A percentile compares a stretch with the other conserved stretches of the same genome.
Conservation (phyloP, 164 flowering plant species). For the Aristolochia fimbriata region DNA sequence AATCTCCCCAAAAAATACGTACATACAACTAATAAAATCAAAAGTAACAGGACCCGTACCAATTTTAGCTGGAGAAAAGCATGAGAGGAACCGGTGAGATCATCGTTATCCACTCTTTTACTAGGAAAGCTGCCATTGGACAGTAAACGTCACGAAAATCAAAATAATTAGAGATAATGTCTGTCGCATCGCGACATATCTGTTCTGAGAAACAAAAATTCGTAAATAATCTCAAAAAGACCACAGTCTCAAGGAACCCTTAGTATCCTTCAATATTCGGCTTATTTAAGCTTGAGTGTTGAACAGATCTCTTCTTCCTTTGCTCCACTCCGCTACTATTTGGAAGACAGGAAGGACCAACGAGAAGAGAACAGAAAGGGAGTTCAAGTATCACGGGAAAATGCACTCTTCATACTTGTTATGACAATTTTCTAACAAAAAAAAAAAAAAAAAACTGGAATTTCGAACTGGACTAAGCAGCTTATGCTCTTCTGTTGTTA, state of each 20-base stretch:
- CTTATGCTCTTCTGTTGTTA: not conserved
- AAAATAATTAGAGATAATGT: not conserved
- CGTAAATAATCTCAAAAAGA: not conserved
- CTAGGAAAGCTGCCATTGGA: conserved; percentile 28
- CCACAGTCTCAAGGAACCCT: not conserved
- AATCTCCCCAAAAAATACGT: not conserved
- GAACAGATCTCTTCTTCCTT: not conserved
- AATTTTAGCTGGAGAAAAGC: conserved; percentile 12
- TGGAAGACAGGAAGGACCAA: too few species aligned
- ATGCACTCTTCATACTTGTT: too few species aligned
- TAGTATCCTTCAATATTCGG: not conserved
- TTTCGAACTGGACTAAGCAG: not conserved
- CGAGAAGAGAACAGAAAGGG: too few species aligned
- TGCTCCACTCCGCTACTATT: not conserved
- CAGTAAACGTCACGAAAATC: conserved; percentile 4
- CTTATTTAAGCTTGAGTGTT: not conserved
- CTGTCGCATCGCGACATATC: not conserved
- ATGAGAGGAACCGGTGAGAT: conserved; percentile 12
- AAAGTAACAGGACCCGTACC: conserved; percentile 18
- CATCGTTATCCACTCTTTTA: conserved; percentile 19
- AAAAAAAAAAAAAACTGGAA: not conserved
- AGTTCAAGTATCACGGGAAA: too few species aligned
- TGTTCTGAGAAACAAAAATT: not conserved
- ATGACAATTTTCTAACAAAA: not conserved
- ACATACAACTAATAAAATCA: not conserved